Evolutionary conservation across 164 flowering plant species (phyloP).

Genomic region (Platanus orientalis): DNA sequence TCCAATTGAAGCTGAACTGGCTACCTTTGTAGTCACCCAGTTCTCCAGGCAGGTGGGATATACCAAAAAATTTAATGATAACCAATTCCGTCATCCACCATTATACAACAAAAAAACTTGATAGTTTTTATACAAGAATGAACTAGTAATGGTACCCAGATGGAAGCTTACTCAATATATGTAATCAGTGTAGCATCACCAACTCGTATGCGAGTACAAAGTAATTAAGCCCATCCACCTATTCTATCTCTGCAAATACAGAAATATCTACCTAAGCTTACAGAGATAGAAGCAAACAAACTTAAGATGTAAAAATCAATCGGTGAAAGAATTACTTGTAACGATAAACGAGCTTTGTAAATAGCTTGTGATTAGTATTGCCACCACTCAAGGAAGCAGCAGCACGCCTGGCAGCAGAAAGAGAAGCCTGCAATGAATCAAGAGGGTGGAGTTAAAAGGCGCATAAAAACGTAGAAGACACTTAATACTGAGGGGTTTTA

Average conservation of each 20-base stretch:
- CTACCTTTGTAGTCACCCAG: no score
- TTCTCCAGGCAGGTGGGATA: no score
- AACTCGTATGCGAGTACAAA: conserved; percentile 87
- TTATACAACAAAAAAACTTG: no score
- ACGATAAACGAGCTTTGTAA: conserved; percentile 86
- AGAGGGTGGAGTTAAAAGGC: background rate
- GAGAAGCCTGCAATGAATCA: conserved; percentile 56
- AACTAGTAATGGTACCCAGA: no score
- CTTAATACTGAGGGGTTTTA: background rate
- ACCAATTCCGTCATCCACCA: no score
- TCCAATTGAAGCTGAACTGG: no score
- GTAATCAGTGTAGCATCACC: conserved; percentile 99
- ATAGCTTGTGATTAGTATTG: conserved; percentile 88
- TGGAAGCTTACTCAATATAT: conserved; percentile 74
- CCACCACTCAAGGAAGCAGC: conserved; percentile 95
- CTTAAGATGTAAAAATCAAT: background rate
- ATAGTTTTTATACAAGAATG: no score
- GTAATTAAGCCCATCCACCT: conserved; percentile 94
- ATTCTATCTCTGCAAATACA: conserved; percentile 66
- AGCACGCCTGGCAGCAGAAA: conserved; percentile 80
- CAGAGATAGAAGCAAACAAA: conserved; percentile 4
- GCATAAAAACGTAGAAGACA: background rate
- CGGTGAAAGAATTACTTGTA: conserved; percentile 52
- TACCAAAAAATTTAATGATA: no score
- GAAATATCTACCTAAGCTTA: conserved; percentile 6